Conservation (phyloP, 805 yeast species). For the Tetrapisispora fleetii region DNA sequence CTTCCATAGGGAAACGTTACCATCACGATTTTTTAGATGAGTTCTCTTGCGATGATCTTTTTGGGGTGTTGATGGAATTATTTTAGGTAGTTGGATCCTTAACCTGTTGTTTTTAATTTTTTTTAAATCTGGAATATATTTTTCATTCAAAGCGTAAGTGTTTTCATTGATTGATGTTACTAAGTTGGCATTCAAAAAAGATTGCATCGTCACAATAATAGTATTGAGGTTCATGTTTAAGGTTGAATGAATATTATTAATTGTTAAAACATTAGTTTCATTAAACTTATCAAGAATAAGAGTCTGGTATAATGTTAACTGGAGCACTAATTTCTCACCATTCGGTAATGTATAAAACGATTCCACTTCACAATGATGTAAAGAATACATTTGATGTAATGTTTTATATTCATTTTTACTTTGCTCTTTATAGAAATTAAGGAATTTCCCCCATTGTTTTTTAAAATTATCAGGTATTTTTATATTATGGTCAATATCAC, state of each 20-base stretch:
- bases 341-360: conserved; percentile 12
- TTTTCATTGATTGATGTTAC: conserved; percentile 5
- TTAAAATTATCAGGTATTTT: conserved; percentile 14
- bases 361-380: conserved; percentile 24
- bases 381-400: conserved; percentile 14
- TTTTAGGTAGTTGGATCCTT: conserved; percentile 11
- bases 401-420: conserved; percentile 11
- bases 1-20: conserved; percentile 21
- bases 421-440: conserved; percentile 3
- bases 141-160: conserved; percentile 11
- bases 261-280: conserved; percentile 7
- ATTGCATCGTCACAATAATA: conserved; percentile 9
- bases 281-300: conserved; percentile 20
- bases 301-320: conserved; percentile 22
- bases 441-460: conserved; percentile 12
- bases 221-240: conserved; percentile 4
- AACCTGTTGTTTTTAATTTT: conserved; percentile 17
- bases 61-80: not conserved
- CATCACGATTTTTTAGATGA: conserved; percentile 13
- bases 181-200: conserved; percentile 14
- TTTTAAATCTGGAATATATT: conserved; percentile 15
- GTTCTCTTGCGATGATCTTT: not conserved
- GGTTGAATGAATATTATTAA: conserved; percentile 5
- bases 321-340: conserved; percentile 11
- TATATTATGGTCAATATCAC: not conserved